Evolutionary conservation across 2,329 filamentous ascomycete genomes (phyloP).

Genomic region (Claviceps africana): DNA sequence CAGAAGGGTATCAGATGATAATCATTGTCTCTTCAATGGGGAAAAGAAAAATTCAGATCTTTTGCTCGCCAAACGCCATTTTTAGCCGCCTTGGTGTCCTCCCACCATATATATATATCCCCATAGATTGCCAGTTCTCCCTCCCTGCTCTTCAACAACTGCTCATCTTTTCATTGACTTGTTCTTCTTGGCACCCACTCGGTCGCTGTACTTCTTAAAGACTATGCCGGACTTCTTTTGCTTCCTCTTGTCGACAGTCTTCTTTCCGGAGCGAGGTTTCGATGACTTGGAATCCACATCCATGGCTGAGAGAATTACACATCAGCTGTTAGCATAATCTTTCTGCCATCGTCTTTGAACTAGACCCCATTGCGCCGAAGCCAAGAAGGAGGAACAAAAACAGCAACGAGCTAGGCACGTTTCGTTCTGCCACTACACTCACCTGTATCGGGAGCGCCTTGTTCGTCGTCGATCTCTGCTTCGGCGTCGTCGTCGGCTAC

Average conservation of each 20-base stretch:
- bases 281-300: constrained; percentile 38
- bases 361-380: background rate
- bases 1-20: background rate
- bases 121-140: background rate
- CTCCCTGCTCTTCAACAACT: background rate
- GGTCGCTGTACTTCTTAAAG: constrained; percentile 44
- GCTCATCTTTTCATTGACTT: constrained; percentile 8
- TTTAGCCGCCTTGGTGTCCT: background rate
- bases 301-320: constrained; percentile 28
- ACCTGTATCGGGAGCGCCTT: constrained; percentile 13
- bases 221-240: constrained; percentile 43
- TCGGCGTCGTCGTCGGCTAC: constrained; percentile 11
- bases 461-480: constrained; percentile 18
- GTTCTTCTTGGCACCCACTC: constrained; percentile 32
- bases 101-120: background rate
- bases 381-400: background rate
- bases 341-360: background rate
- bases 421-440: background rate
- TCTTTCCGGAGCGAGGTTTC: constrained; percentile 28
- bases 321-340: constrained; percentile 3
- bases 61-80: constrained; percentile 1
- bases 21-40: background rate
- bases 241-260: constrained; percentile 43
- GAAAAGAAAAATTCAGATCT: background rate
- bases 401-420: background rate